Base-by-base conservation (phyloP, 2,329 filamentous ascomycete genomes). In the Remersonia thermophila region DNA sequence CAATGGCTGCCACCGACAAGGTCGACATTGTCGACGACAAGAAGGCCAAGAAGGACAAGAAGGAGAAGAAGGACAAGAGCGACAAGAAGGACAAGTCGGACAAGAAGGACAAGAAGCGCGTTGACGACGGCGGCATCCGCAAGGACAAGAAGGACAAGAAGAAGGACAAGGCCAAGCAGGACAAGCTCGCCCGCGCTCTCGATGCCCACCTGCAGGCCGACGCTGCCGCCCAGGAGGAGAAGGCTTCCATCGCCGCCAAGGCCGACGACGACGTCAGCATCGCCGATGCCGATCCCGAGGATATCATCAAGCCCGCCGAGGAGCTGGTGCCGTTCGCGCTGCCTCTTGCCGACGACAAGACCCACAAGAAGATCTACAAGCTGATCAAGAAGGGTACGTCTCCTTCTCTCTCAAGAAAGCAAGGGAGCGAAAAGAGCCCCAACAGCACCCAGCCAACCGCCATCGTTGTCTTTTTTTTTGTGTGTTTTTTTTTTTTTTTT, bases 291-390 rank as follows among this genome's bases (percentile, higher is more conserved):
- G n/a, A n/a, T n/a, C 64, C 61, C 35, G 63, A 67, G 47, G 63
- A 48, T 43, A 37, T 50, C 33, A 55, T 67, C 37, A 61, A 66
- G 57, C 54, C 56, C 18, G 49, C 54, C 30, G 61, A 62, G 49
- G 76, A 79, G 40, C 66, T 93, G 32, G 83, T 93, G 37, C 82
- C 86, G 20, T 91, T 94, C 55, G 85, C 87, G 39, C 70, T 81
- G 49, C 83, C 85, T 25, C 65, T 93, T 42, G 80, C 80, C 18
- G 78, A 86, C 45, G 83, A 84, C 44, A 91, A 93, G 70, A 71
- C 62, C 40, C 69, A 68, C 56, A 76, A 76, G 66, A 77, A 76
- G 61, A 71, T 83, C 33, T 61, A 80, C 36, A 80, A 79, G 60
- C 45, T 65, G 35, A 68, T 69, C 55, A 76, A 76, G 67, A 73